Conservation (phyloP, 2,329 filamentous ascomycete genomes). For the Aureobasidium mangrovei region DNA sequence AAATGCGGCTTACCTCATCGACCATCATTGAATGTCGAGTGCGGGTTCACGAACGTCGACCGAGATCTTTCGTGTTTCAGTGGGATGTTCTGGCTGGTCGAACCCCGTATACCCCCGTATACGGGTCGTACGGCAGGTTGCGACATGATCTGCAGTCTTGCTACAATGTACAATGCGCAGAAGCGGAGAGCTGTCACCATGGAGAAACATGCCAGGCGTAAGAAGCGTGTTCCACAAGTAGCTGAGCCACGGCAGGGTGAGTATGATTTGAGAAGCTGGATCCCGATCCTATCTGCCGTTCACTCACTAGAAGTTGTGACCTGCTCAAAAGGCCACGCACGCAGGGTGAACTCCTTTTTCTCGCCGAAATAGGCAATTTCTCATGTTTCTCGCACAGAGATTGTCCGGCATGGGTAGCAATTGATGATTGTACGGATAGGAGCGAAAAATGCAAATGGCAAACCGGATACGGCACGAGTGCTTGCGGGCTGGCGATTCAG, state of each 20-base stretch:
- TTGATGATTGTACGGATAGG: not conserved
- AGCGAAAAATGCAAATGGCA: not conserved
- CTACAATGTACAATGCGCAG: not conserved
- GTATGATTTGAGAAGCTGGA: not conserved
- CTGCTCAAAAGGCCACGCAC: not conserved
- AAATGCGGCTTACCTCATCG: not conserved
- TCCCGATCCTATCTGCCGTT: not conserved
- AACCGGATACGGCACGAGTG: not conserved
- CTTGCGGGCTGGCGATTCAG: conserved; percentile 1
- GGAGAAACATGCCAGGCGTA: conserved; percentile 4
- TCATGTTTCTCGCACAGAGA: not conserved
- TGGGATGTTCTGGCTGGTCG: too few species aligned
- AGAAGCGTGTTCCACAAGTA: not conserved
- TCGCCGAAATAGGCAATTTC: not conserved
- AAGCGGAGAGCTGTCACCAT: not conserved
- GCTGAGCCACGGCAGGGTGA: not conserved
- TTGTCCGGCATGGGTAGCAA: not conserved
- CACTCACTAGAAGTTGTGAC: not conserved
- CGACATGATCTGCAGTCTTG: conserved; percentile 1
- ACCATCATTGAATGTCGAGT: not conserved
- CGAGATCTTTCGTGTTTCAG: too few species aligned
- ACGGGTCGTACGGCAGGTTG: not conserved
- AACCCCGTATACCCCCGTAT: too few species aligned
- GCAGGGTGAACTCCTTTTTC: not conserved
- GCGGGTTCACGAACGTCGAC: too few species aligned